Evolutionary conservation across 305 asterid species (phyloP).

Genomic region (Fraxinus albicans): DNA sequence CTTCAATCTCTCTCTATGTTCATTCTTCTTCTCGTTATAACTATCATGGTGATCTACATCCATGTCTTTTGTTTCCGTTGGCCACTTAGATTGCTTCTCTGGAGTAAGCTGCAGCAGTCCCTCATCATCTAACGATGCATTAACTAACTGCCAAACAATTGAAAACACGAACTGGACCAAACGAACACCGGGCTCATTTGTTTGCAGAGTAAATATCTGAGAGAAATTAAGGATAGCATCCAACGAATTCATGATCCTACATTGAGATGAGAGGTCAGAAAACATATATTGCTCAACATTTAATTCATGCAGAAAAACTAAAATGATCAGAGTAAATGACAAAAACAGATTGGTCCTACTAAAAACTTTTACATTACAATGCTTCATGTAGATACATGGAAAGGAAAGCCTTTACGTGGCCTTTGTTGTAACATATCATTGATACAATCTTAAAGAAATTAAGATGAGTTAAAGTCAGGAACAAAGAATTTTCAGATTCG

Average conservation of each 20-base stretch:
- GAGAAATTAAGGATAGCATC: slow-evolving; percentile 57
- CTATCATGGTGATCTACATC: slow-evolving; percentile 48
- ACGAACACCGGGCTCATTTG: slow-evolving; percentile 55
- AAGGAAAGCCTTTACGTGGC: neutral
- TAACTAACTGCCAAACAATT: slow-evolving; percentile 80
- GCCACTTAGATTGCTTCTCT: slow-evolving; percentile 65
- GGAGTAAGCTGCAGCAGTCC: slow-evolving; percentile 62
- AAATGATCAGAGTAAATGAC: neutral
- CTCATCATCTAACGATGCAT: slow-evolving; percentile 82
- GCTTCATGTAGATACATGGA: neutral
- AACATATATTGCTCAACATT: slow-evolving; percentile 1
- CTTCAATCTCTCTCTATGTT: slow-evolving; percentile 52
- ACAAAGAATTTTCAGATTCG: neutral
- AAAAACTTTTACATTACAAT: neutral
- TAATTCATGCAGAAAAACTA: neutral
- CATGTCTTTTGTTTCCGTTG: slow-evolving; percentile 62
- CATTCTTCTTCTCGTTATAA: slow-evolving; percentile 51
- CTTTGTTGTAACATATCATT: neutral
- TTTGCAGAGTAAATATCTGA: slow-evolving; percentile 48
- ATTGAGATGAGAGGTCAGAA: slow-evolving; percentile 15
- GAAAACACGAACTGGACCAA: slow-evolving; percentile 72
- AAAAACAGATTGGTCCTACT: neutral
- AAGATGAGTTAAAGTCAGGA: neutral
- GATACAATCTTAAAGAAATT: neutral
- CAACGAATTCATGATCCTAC: slow-evolving; percentile 69